Evolutionary conservation across 2,329 filamentous ascomycete genomes (phyloP), one percentile per base, ranked within the genome.

Genomic region (Mycocentrospora acerina): DNA sequence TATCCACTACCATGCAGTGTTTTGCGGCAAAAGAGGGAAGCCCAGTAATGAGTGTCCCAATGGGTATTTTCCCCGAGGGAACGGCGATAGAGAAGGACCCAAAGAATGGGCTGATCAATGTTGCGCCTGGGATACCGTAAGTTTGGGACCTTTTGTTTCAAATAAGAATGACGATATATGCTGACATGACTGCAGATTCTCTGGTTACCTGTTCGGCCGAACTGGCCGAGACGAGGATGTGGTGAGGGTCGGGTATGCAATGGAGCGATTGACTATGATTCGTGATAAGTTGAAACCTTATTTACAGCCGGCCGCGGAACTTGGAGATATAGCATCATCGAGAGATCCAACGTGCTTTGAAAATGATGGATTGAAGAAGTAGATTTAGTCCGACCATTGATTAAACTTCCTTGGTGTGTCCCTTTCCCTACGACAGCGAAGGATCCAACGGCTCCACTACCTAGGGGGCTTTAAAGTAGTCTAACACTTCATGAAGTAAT

Each of bases 21-120:
- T 43, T 55, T 25, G 53, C 51, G 12, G 53, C 48, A 9, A 53
- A 44, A 19, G 39, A 36, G 12, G 81, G 80, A 2, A 68, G 72
- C 1, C 81, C 82, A 0, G 73, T 80, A 5, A 64, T 85, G 13
- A 79, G 76, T 0, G 75, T 86, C 0, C 82, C 82, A 0, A 65
- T 85, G 44, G 80, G 81, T 0, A 71, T 70, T 32, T 76, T 73
- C 32, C 75, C 77, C 0, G 49, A 61, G 1, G 69, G 71, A 19
- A 72, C 71, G 11, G 56, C 60, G 1, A 66, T 79, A 3, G 58
- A 61, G 22, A 57, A 58, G 26, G 73, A 75, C 29, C 46, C 30
- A 5, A 30, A 51, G 0, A 68, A 74, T 0, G 70, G 72, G 7
- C 63, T 83, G 4, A 72, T 79, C 1, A 54, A 62, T 3, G 63